Conservation (phyloP, 2,329 filamentous ascomycete species). For the Thelonectria discophora region DNA sequence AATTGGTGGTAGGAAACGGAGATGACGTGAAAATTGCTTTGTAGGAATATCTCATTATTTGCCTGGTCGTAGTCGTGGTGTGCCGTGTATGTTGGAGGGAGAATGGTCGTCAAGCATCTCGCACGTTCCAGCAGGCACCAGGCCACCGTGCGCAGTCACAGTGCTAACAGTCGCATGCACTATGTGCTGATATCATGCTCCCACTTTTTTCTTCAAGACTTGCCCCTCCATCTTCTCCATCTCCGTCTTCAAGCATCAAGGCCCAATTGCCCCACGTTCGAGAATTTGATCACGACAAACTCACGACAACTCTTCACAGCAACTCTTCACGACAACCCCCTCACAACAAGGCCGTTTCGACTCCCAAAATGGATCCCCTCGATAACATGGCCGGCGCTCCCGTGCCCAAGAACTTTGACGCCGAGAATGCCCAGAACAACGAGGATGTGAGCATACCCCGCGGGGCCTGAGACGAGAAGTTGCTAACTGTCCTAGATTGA, state of each 20-base stretch:
- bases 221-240: constrained; percentile 31
- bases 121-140: constrained; percentile 30
- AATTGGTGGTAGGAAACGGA: too few species aligned
- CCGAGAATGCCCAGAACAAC: constrained; percentile 64
- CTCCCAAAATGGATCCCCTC: constrained; percentile 53
- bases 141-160: constrained; percentile 19
- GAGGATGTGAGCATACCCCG: constrained; percentile 58
- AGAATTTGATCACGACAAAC: constrained; percentile 38
- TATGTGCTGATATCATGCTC: constrained; percentile 44
- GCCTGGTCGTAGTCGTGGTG: background rate
- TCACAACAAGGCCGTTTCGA: too few species aligned
- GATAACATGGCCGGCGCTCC: constrained; percentile 49
- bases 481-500: constrained; percentile 73
- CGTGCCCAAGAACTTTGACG: constrained; percentile 66
- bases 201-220: constrained; percentile 20
- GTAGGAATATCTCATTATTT: background rate
- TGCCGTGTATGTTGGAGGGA: background rate
- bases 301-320: constrained; percentile 2
- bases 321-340: too few species aligned
- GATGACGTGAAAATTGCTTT: too few species aligned
- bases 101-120: constrained; percentile 21
- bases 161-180: constrained; percentile 37
- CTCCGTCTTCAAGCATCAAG: constrained; percentile 40
- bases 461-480: background rate
- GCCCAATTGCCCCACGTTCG: constrained; percentile 41